Conservation (phyloP, 768 basidiomycete species). For the Lactarius indigo region DNA sequence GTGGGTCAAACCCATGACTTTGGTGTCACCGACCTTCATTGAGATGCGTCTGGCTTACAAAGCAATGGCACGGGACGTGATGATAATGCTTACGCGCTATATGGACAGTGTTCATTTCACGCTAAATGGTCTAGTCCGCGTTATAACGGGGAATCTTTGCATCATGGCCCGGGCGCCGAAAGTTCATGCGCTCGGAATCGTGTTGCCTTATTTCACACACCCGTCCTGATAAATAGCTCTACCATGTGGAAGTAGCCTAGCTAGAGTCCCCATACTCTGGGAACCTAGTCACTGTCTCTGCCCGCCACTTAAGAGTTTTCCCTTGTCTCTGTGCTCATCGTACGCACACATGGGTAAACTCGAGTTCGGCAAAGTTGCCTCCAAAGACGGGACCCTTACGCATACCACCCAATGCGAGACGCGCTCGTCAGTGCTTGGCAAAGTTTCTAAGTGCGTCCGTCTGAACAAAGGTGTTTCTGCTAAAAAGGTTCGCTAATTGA, state of each 20-base stretch:
- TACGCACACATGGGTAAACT: not conserved
- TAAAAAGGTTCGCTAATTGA: not conserved
- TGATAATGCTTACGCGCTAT: too few species aligned
- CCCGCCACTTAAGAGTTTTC: not conserved
- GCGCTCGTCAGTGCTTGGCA: not conserved
- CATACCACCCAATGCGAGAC: not conserved
- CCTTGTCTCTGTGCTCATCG: not conserved
- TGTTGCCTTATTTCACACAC: not conserved
- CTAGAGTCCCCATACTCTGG: not conserved
- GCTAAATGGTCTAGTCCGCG: too few species aligned
- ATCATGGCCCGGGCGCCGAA: too few species aligned
- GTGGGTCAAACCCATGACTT: too few species aligned
- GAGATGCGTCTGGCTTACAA: too few species aligned
- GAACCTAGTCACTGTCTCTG: not conserved
- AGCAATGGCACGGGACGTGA: too few species aligned
- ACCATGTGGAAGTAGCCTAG: not conserved
- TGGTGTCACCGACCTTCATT: too few species aligned
- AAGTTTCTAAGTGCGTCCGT: constrained; percentile 4
- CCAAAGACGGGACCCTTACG: constrained; percentile 10
- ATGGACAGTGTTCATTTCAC: too few species aligned
- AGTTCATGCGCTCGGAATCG: not conserved
- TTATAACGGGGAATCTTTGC: too few species aligned
- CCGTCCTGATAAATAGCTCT: not conserved
- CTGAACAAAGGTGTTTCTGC: too few species aligned
- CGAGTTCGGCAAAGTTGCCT: not conserved